Evolutionary conservation across 164 flowering plant genomes (phyloP), one percentile per base, ranked within the genome.

Genomic region (Chloranthus sessilifolius): DNA sequence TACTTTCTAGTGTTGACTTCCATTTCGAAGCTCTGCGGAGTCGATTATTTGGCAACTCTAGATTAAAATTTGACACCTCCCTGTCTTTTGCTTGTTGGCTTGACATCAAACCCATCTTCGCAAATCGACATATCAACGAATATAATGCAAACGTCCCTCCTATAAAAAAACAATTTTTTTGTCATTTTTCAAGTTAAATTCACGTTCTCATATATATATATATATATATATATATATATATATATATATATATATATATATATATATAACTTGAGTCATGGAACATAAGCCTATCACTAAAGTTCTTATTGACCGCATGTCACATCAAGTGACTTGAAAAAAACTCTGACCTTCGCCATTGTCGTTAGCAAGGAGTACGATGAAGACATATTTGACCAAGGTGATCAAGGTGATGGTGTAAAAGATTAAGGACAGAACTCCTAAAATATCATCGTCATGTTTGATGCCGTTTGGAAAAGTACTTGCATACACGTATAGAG

Each of bases 321-420:
- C n/a, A n/a, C n/a, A n/a, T n/a, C n/a, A n/a, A n/a, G n/a, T n/a
- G n/a, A 41, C 8, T 11, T 19, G 9, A 43, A 43, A 10, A 22
- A 43, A 3, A 2, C 16, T 3, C 58, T 58, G 61, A 84, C 96
- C 96, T 12, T 84, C 83, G 25, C 96, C 96, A 19, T 87, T 76
- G 53, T 87, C 96, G 27, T 69, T 84, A 19, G 96, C 96, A 1
- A 39, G 60, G n/a, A 87, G 54, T 30, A 87, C 91, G 43, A 83
- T 75, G 67, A 83, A 73, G 42, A 82, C 83, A 45, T 84, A 87
- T 51, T 87, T 87, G 70, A 76, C 11, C 50, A 87, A 56, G 45
- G 95, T 80, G 40, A 83, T 64, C 40, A 87, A 48, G 19, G 82
- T 76, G 56, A 87, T 24, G 7, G 95, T 87, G 50, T 83, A 87